phyloP scores from a whole-genome alignment of 495 filamentous ascomycete species.

The Trichoderma parareesei region DNA sequence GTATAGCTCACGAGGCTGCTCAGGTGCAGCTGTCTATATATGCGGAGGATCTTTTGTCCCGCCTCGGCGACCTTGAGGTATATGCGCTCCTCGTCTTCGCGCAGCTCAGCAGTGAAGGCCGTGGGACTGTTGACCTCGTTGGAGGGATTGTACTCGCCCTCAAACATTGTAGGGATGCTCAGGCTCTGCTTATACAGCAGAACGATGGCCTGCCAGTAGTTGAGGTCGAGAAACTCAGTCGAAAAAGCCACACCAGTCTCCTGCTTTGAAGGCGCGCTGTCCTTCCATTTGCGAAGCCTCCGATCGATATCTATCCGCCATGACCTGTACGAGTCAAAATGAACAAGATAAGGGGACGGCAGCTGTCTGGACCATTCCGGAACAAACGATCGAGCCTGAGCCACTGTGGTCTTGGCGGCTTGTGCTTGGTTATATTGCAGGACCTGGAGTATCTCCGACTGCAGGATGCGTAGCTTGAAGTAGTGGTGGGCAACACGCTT shows the following conservation, averaged over 20 bases:
- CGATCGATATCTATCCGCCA: conserved; percentile 87
- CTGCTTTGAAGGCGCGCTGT: conserved; percentile 62
- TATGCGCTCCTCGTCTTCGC: conserved; percentile 81
- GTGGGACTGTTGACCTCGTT: conserved; percentile 45
- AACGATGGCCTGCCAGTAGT: conserved; percentile 98
- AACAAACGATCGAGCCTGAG: conserved; percentile 31
- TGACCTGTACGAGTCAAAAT: conserved; percentile 74
- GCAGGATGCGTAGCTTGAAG: conserved; percentile 80
- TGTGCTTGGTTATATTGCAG: conserved; percentile 82
- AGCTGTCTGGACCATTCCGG: conserved; percentile 70
- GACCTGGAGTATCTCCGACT: conserved; percentile 93
- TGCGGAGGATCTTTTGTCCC: conserved; percentile 80
- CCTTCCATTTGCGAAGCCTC: conserved; percentile 80
- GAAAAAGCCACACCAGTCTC: conserved; percentile 84
- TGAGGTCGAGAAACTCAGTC: conserved; percentile 79
- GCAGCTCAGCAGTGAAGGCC: conserved; percentile 43
- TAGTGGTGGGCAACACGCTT: conserved; percentile 89
- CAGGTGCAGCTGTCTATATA: conserved; percentile 85
- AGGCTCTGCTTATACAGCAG: conserved; percentile 91
- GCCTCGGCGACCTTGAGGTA: conserved; percentile 93
- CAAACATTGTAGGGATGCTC: conserved; percentile 75
- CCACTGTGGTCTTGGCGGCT: conserved; percentile 47
- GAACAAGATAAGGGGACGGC: conserved; percentile 74
- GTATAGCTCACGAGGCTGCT: conserved; percentile 90
- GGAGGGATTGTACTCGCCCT: conserved; percentile 64